A percentile compares a stretch with the other conserved stretches of the same genome.
Conservation (phyloP, 2,329 filamentous ascomycete species). For the Cyphellophora europaea region DNA sequence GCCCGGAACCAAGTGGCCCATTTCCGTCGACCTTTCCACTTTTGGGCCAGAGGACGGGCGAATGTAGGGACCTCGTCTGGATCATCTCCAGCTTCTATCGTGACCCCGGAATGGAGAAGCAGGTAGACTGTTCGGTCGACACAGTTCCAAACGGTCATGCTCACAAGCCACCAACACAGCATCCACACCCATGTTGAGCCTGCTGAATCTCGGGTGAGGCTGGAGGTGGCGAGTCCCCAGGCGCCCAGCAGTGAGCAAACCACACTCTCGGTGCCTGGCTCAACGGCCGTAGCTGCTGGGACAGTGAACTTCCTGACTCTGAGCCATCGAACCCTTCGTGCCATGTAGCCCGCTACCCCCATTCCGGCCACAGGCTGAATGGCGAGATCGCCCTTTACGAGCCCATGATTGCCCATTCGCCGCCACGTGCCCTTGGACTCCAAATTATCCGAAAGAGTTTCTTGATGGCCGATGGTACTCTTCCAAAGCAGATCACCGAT, state of each 20-base stretch:
- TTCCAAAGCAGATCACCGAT: slow-evolving; percentile 90
- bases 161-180: slow-evolving; percentile 53
- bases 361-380: slow-evolving; percentile 84
- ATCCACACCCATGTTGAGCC: slow-evolving; percentile 60
- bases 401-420: slow-evolving; percentile 58
- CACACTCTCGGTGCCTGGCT: slow-evolving; percentile 84
- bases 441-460: neutral
- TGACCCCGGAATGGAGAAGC: slow-evolving; percentile 62
- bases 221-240: slow-evolving; percentile 66
- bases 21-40: slow-evolving; percentile 27
- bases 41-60: slow-evolving; percentile 34
- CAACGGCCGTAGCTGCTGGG: slow-evolving; percentile 75
- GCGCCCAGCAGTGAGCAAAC: slow-evolving; percentile 73
- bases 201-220: slow-evolving; percentile 40
- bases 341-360: slow-evolving; percentile 66
- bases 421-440: neutral
- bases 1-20: slow-evolving; percentile 66
- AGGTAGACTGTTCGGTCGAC: slow-evolving; percentile 67
- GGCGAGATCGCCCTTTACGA: slow-evolving; percentile 77
- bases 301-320: slow-evolving; percentile 94
- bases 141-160: slow-evolving; percentile 61
- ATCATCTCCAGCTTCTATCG: slow-evolving; percentile 55
- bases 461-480: slow-evolving; percentile 38
- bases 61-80: slow-evolving; percentile 59
- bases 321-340: slow-evolving; percentile 78